A percentile compares a stretch with the other conserved stretches of the same genome.
These are phyloP conservation scores for Gymnopilus dilepis DNA, from an alignment of 768 basidiomycete species.

Conservation along the genomic window DNA sequence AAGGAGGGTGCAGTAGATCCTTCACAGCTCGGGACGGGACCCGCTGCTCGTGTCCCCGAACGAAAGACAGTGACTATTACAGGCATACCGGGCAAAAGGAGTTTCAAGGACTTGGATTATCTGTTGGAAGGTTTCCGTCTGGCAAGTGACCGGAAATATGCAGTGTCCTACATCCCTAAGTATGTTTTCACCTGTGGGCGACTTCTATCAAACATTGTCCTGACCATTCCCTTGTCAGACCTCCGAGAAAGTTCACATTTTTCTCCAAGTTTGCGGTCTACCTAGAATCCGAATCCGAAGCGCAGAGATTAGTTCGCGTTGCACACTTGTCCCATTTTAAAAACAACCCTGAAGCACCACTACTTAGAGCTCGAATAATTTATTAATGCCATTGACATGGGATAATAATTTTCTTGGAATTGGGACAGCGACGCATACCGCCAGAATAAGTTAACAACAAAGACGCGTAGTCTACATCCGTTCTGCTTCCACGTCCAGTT, in stretches of 20 bases:
- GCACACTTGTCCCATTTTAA: slow-evolving; percentile 62
- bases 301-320: slow-evolving; percentile 67
- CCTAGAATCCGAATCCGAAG: slow-evolving; percentile 63
- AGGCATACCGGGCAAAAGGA: slow-evolving; percentile 62
- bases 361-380: slow-evolving; percentile 34
- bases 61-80: slow-evolving; percentile 62
- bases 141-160: slow-evolving; percentile 36
- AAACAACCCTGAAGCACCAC: slow-evolving; percentile 23
- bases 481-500: slow-evolving; percentile 69
- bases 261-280: slow-evolving; percentile 62
- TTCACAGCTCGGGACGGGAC: slow-evolving; percentile 44
- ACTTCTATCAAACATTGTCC: neutral
- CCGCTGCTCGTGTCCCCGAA: slow-evolving; percentile 55
- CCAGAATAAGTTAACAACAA: slow-evolving; percentile 11
- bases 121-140: slow-evolving; percentile 53
- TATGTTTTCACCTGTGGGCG: slow-evolving; percentile 38
- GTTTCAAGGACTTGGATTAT: slow-evolving; percentile 38
- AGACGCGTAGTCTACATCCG: slow-evolving; percentile 58
- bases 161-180: slow-evolving; percentile 52
- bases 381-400: slow-evolving; percentile 40
- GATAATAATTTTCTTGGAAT: neutral
- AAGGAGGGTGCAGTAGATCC: neutral
- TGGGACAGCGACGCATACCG: neutral
- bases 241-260: slow-evolving; percentile 44
- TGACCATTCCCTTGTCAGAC: slow-evolving; percentile 30